phyloP scores from a whole-genome alignment of 768 basidiomycete species.

The Mycena venus region DNA sequence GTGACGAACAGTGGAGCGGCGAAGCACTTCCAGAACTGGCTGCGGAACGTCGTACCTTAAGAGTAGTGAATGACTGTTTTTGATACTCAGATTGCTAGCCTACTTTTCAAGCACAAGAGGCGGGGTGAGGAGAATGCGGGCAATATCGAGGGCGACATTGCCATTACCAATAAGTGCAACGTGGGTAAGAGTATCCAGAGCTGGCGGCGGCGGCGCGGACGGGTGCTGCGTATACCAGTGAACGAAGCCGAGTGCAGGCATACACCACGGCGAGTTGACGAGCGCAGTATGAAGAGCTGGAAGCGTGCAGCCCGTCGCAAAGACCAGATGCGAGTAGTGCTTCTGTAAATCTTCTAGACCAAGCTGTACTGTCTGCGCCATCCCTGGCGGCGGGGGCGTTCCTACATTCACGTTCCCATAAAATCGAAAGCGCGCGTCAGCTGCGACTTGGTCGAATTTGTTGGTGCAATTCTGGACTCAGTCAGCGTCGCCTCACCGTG shows the following conservation, averaged over 20 bases:
- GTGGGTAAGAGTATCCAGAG: slow-evolving; percentile 75
- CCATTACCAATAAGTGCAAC: slow-evolving; percentile 93
- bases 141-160: slow-evolving; percentile 94
- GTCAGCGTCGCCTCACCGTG: neutral
- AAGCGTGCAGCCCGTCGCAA: slow-evolving; percentile 88
- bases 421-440: slow-evolving; percentile 87
- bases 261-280: slow-evolving; percentile 62
- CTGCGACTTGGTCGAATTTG: slow-evolving; percentile 89
- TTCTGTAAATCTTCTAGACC: slow-evolving; percentile 71
- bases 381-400: slow-evolving; percentile 44
- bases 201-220: slow-evolving; percentile 68
- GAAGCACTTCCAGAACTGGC: slow-evolving; percentile 77
- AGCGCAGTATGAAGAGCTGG: slow-evolving; percentile 70
- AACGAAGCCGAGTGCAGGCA: slow-evolving; percentile 87
- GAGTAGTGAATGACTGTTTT: neutral
- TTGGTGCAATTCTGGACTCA: slow-evolving; percentile 88
- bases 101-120: slow-evolving; percentile 65
- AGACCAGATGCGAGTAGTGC: slow-evolving; percentile 88
- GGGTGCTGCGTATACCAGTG: slow-evolving; percentile 99
- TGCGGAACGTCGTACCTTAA: slow-evolving; percentile 80
- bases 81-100: neutral
- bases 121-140: slow-evolving; percentile 87
- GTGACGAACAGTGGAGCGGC: slow-evolving; percentile 72
- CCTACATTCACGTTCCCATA: slow-evolving; percentile 91
- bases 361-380: slow-evolving; percentile 68